Percentiles rank a stretch among this genome's conserved stretches.
These are phyloP conservation scores for Fusarium sp. DNA, from an alignment of 2,329 filamentous ascomycete genomes.

Conservation along the genomic window DNA sequence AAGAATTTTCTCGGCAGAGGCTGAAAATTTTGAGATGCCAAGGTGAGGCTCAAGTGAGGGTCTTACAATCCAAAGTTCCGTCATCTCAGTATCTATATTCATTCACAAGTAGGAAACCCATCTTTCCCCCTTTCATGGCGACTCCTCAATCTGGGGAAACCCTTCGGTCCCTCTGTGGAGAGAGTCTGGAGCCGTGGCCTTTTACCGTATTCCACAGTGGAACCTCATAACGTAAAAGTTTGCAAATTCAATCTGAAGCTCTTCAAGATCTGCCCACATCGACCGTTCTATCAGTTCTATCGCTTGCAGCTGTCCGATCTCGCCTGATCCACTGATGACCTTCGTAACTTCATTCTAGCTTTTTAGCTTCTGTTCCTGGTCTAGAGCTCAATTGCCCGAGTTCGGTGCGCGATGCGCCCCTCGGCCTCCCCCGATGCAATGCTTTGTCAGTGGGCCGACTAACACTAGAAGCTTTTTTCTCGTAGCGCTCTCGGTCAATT, in stretches of 20 bases:
- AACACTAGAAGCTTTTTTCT: conserved; percentile 1
- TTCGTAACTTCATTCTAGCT: not conserved
- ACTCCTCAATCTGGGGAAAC: conserved; percentile 11
- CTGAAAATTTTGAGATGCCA: conserved; percentile 12
- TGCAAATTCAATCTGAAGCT: conserved; percentile 24
- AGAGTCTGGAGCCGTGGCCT: conserved; percentile 12
- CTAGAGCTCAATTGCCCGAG: conserved; percentile 1
- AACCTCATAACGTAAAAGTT: conserved; percentile 41
- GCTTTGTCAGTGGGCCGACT: conserved; percentile 15
- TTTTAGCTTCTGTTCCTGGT: not conserved
- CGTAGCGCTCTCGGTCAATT: conserved; percentile 22
- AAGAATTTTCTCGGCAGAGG: conserved; percentile 12
- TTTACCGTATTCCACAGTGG: conserved; percentile 11
- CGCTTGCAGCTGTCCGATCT: not conserved
- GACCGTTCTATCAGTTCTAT: not conserved
- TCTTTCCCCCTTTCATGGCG: too few species aligned
- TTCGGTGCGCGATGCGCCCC: conserved; percentile 28
- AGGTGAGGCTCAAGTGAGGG: conserved; percentile 11
- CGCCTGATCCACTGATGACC: not conserved
- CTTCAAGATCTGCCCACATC: conserved; percentile 6
- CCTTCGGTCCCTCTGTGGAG: conserved; percentile 7
- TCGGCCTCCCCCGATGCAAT: conserved; percentile 17
- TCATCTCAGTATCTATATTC: not conserved
- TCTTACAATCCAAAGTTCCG: not conserved
- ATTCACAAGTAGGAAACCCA: too few species aligned